Conservation (phyloP, 495 filamentous ascomycete genomes). For the Tuber borchii region DNA sequence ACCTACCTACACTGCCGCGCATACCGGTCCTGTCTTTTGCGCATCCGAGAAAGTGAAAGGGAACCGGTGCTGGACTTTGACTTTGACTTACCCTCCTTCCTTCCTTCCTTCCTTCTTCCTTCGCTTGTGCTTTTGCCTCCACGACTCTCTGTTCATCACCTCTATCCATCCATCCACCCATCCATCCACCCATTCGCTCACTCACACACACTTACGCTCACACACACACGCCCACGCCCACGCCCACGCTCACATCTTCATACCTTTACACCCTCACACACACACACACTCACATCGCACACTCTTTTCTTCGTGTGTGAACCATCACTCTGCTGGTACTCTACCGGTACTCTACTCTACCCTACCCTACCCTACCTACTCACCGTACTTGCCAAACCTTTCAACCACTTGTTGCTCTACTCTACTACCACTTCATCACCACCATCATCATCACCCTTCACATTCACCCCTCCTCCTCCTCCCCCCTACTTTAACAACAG, state of each 20-base stretch:
- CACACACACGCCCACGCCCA: constrained; percentile 13
- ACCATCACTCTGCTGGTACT: background rate
- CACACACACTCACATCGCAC: constrained; percentile 13
- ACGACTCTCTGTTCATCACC: constrained; percentile 17
- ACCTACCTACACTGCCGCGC: too few species aligned
- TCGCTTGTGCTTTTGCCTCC: constrained; percentile 19
- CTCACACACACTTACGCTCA: constrained; percentile 13
- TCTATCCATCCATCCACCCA: background rate
- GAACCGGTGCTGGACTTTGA: background rate
- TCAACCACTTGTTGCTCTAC: background rate
- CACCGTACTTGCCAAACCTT: background rate
- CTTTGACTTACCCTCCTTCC: background rate
- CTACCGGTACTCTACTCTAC: background rate
- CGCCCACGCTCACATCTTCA: too few species aligned
- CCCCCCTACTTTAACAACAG: background rate
- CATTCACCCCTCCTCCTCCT: background rate
- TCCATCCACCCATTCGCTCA: background rate
- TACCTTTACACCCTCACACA: background rate
- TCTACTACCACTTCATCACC: background rate
- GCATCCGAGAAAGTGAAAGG: background rate
- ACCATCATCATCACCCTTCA: background rate
- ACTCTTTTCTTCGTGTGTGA: background rate
- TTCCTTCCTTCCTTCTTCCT: background rate
- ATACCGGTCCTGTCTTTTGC: background rate
- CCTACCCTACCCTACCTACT: too few species aligned